Percentiles rank a stretch among this genome's conserved stretches.
These are phyloP conservation scores for Cercospora beticola DNA, from an alignment of 2,329 filamentous ascomycete species.

Conservation along the genomic window DNA sequence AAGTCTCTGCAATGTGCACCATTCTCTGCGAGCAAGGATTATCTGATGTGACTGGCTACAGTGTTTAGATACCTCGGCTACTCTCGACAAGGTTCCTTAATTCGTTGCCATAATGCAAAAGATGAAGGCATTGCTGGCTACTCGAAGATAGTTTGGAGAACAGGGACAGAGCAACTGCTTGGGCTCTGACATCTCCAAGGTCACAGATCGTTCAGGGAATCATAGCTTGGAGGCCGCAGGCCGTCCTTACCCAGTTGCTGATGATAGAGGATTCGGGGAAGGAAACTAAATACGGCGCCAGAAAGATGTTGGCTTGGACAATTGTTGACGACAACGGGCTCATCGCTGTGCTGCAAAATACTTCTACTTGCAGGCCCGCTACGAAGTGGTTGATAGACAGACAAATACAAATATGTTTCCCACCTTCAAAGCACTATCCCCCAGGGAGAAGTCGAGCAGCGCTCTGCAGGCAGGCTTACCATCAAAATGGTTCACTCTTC, in stretches of 20 bases:
- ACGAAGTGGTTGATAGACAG: background rate
- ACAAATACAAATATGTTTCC: conserved; percentile 57
- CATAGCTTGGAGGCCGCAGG: background rate
- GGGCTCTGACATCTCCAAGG: background rate
- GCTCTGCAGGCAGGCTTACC: conserved; percentile 80
- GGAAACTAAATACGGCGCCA: background rate
- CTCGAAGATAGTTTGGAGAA: background rate
- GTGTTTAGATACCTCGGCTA: background rate
- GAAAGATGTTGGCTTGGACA: background rate
- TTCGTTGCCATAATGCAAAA: background rate
- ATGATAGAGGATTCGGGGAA: background rate
- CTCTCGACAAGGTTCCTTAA: background rate
- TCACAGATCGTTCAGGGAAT: background rate
- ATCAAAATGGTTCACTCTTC: conserved; percentile 65
- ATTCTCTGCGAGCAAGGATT: background rate
- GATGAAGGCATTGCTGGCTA: background rate
- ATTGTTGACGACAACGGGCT: background rate
- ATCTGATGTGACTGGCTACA: background rate
- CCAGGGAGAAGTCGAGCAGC: conserved; percentile 63
- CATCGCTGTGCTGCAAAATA: background rate
- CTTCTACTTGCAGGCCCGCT: conserved; percentile 24
- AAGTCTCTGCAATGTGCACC: background rate
- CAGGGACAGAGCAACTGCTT: background rate
- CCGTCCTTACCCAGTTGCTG: background rate
- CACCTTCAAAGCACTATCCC: conserved; percentile 78